These are phyloP conservation scores for Apiotrichum brassicae DNA, from an alignment of 1,284 basidiomycete species.

Conservation along the genomic window DNA sequence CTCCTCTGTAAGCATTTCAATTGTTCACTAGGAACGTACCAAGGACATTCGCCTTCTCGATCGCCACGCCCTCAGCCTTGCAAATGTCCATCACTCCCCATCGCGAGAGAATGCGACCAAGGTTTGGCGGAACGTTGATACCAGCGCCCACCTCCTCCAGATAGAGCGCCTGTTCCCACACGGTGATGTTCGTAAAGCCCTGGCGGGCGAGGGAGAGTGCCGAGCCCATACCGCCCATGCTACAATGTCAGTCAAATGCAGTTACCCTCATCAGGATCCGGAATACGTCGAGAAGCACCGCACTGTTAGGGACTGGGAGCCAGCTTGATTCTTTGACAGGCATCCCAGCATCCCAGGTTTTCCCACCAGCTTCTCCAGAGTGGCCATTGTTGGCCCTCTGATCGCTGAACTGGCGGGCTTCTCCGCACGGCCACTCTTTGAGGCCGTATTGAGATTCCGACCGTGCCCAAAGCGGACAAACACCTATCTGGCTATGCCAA, in stretches of 20 bases:
- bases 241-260: too few relatives aligned
- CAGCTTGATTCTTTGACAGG: too few relatives aligned
- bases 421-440: too few relatives aligned
- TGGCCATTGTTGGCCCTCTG: too few relatives aligned
- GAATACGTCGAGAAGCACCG: too few relatives aligned
- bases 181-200: conserved; percentile 34
- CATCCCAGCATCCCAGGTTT: too few relatives aligned
- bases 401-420: background rate
- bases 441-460: too few relatives aligned
- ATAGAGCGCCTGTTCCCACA: conserved; percentile 32
- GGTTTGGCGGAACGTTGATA: conserved; percentile 40
- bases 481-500: too few relatives aligned
- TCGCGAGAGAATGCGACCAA: conserved; percentile 27
- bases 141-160: conserved; percentile 41
- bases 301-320: too few relatives aligned
- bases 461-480: too few relatives aligned
- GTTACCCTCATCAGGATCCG: too few relatives aligned
- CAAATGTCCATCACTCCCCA: conserved; percentile 30
- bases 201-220: conserved; percentile 33
- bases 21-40: conserved; percentile 19
- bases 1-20: conserved; percentile 16
- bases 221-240: conserved; percentile 35
- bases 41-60: conserved; percentile 29
- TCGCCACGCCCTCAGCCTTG: conserved; percentile 29
- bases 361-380: too few relatives aligned